Base-by-base conservation (phyloP, 1,139 yeast species). In the Candida sp. region DNA sequence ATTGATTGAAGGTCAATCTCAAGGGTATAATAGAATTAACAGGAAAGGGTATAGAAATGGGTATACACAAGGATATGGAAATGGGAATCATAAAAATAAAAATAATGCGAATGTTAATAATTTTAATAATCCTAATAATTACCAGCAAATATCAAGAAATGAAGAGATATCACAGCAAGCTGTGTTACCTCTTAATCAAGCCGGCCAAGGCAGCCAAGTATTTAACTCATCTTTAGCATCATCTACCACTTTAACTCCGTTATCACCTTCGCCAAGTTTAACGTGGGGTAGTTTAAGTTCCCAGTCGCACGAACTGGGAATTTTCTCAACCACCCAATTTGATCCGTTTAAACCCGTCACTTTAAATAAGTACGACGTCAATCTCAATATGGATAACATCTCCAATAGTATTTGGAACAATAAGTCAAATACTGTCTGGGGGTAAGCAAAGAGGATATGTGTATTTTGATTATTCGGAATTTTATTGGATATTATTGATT, bases 1-100 rank as follows among this genome's bases (percentile, higher is more conserved):
- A 21, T 51, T 59, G 45, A 54, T 64, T 39, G 74, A 68, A 44
- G 53, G 55, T 21, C 66, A 63, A 6, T 32, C 34, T 2, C 3
- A 32, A 32, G 34, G 34, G 34, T 32, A 12, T 32, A 32, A 32
- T 32, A 32, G 34, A 12, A 32, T 32, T 32, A 32, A 32, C n/a
- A 6, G 34, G 11, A 32, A 32, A 32, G 34, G 19, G 6, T 32
- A 32, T 32, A 32, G 19, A 32, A 9, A 6, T 7, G 34, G 34
- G 19, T 3, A 32, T 12, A 32, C 12, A 7, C 2, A n/a, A n/a
- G 19, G 19, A 11, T 32, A 32, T 12, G 19, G 2, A 5, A 32
- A 32, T 32, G 11, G 19, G 6, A 32, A 32, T 12, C 2, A 32
- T 3, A 32, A 32, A 2, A 32, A 32, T 32, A 32, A 32, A 5